Evolutionary conservation across 2,329 filamentous ascomycete genomes (phyloP), one percentile per base, ranked within the genome.

Genomic region (Aaosphaeria arxii): DNA sequence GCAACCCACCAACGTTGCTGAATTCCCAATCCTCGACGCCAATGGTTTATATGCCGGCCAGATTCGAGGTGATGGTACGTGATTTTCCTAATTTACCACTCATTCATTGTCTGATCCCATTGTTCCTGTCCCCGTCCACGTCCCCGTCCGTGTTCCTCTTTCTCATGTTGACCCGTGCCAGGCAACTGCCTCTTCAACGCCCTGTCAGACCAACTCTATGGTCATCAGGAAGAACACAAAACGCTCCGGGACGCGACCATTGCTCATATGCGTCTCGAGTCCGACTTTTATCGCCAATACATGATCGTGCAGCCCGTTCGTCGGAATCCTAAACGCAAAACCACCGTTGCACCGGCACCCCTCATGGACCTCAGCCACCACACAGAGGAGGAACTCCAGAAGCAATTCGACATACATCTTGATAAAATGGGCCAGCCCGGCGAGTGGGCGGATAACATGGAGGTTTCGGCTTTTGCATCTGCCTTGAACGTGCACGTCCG

Each of bases 171-270:
- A 64, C 50, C 54, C 35, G 30, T 49, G 39, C 56, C 53, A 87
- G 85, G 84, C 57, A 87, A 87, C 71, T 87, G 85, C 67, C 77
- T 87, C 35, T 87, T 87, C 72, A 82, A 84, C 67, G 83, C 83
- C 52, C 74, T 87, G 36, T 84, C 82, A 54, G 83, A 87, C 63
- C 83, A 88, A 72, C 67, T 87, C 45, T 85, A 82, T 62, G 84
- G 83, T 53, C 70, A 79, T 60, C 79, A 84, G 59, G 71, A 76
- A 50, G 73, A 78, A 53, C 80, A 84, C 61, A 64, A 71, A 46
- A 74, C 80, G 56, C 83, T 88, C 58, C 83, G 85, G 44, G 71
- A 74, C 43, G 71, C 69, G 41, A 77, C 85, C 44, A 81, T 86
- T 54, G 68, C 79, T 49, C 82, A 87, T 64, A 86, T 88, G 75